phyloP scores from a whole-genome alignment of 306 rosid species.

The Biancaea sappan region DNA sequence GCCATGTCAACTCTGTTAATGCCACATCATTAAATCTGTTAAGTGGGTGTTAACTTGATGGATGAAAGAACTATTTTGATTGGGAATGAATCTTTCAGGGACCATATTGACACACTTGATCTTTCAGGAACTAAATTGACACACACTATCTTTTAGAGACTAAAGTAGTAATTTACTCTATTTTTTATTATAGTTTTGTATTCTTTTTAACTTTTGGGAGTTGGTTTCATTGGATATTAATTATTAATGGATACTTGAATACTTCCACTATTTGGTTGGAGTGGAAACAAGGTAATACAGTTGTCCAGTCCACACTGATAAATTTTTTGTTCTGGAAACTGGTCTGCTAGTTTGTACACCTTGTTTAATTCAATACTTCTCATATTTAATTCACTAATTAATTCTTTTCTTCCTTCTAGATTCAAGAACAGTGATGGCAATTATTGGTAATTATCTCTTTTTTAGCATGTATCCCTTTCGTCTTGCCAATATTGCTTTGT shows the following conservation, averaged over 20 bases:
- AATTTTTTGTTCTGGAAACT: background rate
- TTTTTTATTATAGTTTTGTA: background rate
- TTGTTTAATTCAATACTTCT: constrained; percentile 9
- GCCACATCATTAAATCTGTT: too few relatives aligned
- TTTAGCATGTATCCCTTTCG: background rate
- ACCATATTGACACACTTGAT: too few relatives aligned
- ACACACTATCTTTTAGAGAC: too few relatives aligned
- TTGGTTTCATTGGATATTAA: background rate
- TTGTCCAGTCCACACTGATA: background rate
- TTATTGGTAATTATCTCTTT: constrained; percentile 68
- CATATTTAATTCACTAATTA: background rate
- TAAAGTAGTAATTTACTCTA: background rate
- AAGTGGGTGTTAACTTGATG: too few relatives aligned
- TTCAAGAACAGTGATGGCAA: constrained; percentile 98
- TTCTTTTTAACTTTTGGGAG: background rate
- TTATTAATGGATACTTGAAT: background rate
- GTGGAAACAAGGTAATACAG: background rate
- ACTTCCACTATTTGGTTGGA: background rate
- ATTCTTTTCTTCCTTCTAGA: constrained; percentile 45
- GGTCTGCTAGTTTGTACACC: background rate
- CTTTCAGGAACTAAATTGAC: too few relatives aligned
- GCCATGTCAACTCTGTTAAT: too few relatives aligned
- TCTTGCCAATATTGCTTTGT: constrained; percentile 6
- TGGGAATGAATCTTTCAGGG: too few relatives aligned
- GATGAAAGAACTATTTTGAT: too few relatives aligned